Evolutionary conservation across 2,329 filamentous ascomycete species (phyloP).

Genomic region (Penicillium sp.): DNA sequence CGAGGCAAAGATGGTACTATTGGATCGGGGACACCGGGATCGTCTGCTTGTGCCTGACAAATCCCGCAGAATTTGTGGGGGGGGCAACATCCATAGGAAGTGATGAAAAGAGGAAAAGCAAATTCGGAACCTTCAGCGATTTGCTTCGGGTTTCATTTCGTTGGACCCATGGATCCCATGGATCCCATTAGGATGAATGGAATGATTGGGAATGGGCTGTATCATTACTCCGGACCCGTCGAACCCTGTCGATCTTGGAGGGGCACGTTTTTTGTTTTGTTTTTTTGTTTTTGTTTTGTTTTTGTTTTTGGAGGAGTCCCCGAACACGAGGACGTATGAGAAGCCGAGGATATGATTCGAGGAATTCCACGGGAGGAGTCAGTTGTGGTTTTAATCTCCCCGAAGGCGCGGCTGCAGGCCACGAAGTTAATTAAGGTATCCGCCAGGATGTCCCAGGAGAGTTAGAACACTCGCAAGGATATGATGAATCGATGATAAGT

Average conservation of each 20-base stretch:
- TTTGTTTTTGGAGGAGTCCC: neutral
- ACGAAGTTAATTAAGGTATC: neutral
- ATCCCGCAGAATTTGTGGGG: constrained; percentile 22
- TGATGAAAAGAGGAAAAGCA: neutral
- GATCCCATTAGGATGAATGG: too few species aligned
- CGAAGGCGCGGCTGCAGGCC: constrained; percentile 18
- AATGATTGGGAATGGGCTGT: constrained; percentile 11
- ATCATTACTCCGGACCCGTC: constrained; percentile 23
- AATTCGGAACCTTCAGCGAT: constrained; percentile 20
- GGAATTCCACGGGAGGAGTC: neutral
- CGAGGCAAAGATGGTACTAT: constrained; percentile 9
- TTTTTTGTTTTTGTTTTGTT: too few species aligned
- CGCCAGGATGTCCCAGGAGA: neutral
- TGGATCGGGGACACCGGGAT: constrained; percentile 28
- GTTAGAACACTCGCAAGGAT: too few species aligned
- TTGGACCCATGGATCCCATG: constrained; percentile 10
- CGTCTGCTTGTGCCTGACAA: constrained; percentile 21
- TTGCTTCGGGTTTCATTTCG: constrained; percentile 24
- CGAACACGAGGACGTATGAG: constrained; percentile 15
- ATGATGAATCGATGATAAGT: too few species aligned
- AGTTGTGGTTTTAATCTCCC: neutral
- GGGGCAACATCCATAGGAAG: neutral
- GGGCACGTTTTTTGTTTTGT: neutral
- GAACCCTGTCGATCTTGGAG: constrained; percentile 34
- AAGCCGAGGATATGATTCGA: constrained; percentile 34